Evolutionary conservation across 116 monocot species (phyloP).

Genomic region (Iris pallida): DNA sequence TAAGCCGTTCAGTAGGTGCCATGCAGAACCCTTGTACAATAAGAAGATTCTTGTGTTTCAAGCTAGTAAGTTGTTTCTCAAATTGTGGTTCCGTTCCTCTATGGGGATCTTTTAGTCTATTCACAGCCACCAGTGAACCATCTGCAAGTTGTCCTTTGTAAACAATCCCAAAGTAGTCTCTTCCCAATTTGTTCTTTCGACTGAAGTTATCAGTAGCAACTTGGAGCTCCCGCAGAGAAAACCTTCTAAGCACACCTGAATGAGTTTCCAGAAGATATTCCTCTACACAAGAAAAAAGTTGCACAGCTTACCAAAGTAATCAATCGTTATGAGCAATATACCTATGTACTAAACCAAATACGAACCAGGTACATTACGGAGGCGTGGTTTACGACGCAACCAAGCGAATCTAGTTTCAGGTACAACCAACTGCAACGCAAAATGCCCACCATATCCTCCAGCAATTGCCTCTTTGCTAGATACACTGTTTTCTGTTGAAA

Average conservation of each 20-base stretch:
- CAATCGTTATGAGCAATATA: no score
- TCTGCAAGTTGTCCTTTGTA: slow-evolving; percentile 42
- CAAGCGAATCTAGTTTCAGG: no score
- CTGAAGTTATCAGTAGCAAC: slow-evolving; percentile 48
- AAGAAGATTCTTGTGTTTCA: slow-evolving; percentile 40
- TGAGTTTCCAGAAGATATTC: slow-evolving; percentile 48
- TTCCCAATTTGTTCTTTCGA: slow-evolving; percentile 39
- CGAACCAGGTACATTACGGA: no score
- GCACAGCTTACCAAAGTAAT: no score
- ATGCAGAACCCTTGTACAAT: slow-evolving; percentile 43
- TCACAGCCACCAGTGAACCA: slow-evolving; percentile 45
- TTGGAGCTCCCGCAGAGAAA: slow-evolving; percentile 38
- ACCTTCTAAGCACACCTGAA: slow-evolving; percentile 41
- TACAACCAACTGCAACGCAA: no score
- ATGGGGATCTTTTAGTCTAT: slow-evolving; percentile 37
- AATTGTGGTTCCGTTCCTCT: slow-evolving; percentile 40
- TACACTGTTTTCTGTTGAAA: no score
- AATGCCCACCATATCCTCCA: no score
- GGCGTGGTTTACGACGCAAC: no score
- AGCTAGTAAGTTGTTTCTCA: slow-evolving; percentile 41
- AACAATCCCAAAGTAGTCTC: slow-evolving; percentile 45
- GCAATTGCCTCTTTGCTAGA: no score
- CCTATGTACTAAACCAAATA: no score
- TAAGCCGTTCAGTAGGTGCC: slow-evolving; percentile 43
- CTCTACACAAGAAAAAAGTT: slow-evolving; percentile 17